phyloP scores from a whole-genome alignment of 176 grass and related monocot genomes.

The Oryza brachyantha region DNA sequence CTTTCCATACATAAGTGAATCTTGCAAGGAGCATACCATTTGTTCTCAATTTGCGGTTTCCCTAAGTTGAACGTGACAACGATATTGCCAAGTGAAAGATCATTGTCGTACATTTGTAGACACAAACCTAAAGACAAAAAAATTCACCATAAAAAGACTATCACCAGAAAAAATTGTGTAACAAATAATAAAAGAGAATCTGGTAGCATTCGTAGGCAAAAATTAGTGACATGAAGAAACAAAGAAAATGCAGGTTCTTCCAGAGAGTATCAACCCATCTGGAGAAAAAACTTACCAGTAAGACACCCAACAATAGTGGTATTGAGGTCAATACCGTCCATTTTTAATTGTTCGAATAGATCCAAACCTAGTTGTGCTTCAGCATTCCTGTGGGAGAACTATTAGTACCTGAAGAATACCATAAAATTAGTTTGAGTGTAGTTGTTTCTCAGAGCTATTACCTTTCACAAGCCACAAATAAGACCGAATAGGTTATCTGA shows the following conservation, averaged over 20 bases:
- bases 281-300: conserved; percentile 54
- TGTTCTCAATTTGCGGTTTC: conserved; percentile 78
- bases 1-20: conserved; percentile 30
- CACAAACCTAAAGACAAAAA: conserved; percentile 73
- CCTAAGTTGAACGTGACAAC: conserved; percentile 68
- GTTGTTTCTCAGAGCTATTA: conserved; percentile 40
- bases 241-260: conserved; percentile 19
- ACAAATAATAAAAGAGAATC: not conserved
- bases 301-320: conserved; percentile 69
- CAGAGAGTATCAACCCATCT: not conserved
- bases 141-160: conserved; percentile 1
- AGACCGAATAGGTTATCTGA: conserved; percentile 89
- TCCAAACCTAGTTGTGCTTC: conserved; percentile 83
- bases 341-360: conserved; percentile 75
- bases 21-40: conserved; percentile 62
- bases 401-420: conserved; percentile 33
- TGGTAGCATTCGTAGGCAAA: not conserved
- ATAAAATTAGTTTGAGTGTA: conserved; percentile 29
- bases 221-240: conserved; percentile 3
- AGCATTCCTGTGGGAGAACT: conserved; percentile 56
- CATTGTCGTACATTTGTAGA: conserved; percentile 69
- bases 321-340: conserved; percentile 57
- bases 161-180: conserved; percentile 13
- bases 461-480: conserved; percentile 93
- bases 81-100: conserved; percentile 60